Evolutionary conservation across 768 basidiomycete genomes (phyloP).

Genomic region (Boletus reticulatus): DNA sequence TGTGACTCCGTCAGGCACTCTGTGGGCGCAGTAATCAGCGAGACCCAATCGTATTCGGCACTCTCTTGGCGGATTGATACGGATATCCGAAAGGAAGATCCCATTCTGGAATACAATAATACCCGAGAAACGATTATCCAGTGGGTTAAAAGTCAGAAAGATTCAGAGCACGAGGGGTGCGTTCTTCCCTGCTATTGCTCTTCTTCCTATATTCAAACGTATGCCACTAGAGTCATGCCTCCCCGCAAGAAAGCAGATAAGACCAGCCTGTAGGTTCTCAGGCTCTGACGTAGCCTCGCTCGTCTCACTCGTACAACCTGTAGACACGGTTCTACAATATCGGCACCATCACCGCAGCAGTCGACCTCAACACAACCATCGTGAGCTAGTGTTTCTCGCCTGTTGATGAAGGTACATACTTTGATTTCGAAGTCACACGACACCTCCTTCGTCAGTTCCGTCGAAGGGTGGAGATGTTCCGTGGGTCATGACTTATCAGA

Average conservation of each 20-base stretch:
- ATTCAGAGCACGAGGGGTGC: not conserved
- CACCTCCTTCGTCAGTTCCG: not conserved
- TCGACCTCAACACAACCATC: not conserved
- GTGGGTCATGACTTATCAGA: conserved; percentile 1
- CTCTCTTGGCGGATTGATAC: conserved; percentile 13
- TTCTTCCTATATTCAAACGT: not conserved
- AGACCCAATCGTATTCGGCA: not conserved
- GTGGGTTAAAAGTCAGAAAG: not conserved
- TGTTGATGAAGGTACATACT: too few relatives aligned
- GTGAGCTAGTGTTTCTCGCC: not conserved
- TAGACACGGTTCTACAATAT: not conserved
- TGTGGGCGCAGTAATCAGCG: not conserved
- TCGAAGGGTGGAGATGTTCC: not conserved
- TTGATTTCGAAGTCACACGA: not conserved
- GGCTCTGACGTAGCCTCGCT: too few relatives aligned
- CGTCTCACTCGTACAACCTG: not conserved
- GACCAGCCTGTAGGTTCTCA: not conserved
- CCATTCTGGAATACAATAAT: not conserved
- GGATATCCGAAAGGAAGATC: not conserved
- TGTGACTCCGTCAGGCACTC: not conserved
- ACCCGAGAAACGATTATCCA: not conserved
- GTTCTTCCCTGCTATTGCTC: not conserved
- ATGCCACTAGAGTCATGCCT: not conserved
- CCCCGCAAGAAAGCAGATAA: not conserved
- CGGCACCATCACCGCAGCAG: not conserved